A percentile compares a stretch with the other conserved stretches of the same genome.
Evolutionary conservation across 2,329 filamentous ascomycete genomes (phyloP).

Genomic region (Didymella segeticola): DNA sequence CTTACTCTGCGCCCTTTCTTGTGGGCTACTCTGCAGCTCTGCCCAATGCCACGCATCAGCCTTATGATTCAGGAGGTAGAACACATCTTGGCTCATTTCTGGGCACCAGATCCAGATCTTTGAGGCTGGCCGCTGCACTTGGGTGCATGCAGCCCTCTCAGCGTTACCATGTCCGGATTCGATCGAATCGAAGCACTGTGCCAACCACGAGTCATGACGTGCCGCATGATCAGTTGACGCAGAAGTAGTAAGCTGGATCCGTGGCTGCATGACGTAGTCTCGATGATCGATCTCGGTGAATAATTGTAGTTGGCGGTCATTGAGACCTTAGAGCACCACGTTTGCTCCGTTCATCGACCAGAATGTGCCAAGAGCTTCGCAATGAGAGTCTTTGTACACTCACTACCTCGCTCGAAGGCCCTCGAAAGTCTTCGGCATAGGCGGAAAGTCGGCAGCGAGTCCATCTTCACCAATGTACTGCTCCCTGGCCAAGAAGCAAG

Average conservation of each 20-base stretch:
- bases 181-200: too few species aligned
- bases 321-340: background rate
- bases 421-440: conserved; percentile 13
- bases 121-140: background rate
- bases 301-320: too few species aligned
- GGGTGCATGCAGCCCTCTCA: too few species aligned
- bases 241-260: too few species aligned
- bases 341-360: background rate
- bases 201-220: too few species aligned
- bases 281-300: too few species aligned
- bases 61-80: background rate
- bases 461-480: conserved; percentile 17
- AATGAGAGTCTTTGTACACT: background rate
- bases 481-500: conserved; percentile 13
- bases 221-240: too few species aligned
- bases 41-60: background rate
- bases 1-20: background rate
- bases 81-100: background rate
- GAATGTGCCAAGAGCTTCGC: too few species aligned
- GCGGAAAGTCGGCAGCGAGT: conserved; percentile 15
- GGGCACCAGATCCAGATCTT: background rate
- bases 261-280: too few species aligned
- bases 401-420: conserved; percentile 1
- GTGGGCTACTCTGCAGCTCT: background rate
- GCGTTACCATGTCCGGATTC: too few species aligned